Percentiles rank a stretch among this genome's conserved stretches.
Conservation (phyloP, 768 basidiomycete genomes). For the Tulasnella sp. region DNA sequence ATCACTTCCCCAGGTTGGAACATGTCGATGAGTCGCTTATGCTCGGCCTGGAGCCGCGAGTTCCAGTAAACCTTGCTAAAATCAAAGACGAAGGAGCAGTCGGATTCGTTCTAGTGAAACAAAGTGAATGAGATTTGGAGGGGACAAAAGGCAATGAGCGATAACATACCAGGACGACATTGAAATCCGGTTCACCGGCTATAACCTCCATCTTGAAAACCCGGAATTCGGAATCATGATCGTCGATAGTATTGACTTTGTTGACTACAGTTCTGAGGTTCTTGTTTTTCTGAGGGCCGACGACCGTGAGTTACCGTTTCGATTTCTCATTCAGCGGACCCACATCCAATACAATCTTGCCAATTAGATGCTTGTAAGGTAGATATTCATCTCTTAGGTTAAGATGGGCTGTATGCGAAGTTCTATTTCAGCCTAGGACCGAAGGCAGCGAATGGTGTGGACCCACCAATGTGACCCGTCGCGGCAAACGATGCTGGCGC, state of each 20-base stretch:
- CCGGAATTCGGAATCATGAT: conserved; percentile 79
- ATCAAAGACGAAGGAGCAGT: conserved; percentile 87
- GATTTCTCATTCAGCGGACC: conserved; percentile 36
- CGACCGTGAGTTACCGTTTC: neutral
- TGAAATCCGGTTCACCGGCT: conserved; percentile 81
- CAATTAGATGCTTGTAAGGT: conserved; percentile 87
- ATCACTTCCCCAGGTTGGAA: conserved; percentile 70
- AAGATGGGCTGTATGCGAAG: conserved; percentile 62
- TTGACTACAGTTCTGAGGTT: conserved; percentile 86
- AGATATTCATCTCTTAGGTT: conserved; percentile 89
- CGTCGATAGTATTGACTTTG: conserved; percentile 94
- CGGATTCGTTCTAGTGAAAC: conserved; percentile 64
- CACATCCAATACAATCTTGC: conserved; percentile 88
- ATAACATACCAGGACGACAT: conserved; percentile 75
- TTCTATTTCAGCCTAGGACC: neutral
- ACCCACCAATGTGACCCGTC: conserved; percentile 84
- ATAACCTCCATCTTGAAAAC: conserved; percentile 96
- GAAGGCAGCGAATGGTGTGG: neutral
- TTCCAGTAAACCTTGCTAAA: conserved; percentile 98
- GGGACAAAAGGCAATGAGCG: neutral
- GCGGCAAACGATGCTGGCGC: conserved; percentile 84
- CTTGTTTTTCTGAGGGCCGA: conserved; percentile 70
- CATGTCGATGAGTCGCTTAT: conserved; percentile 71
- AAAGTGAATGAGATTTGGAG: neutral
- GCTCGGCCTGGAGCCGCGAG: conserved; percentile 88